These are phyloP conservation scores for Pseudonectria foliicola DNA, from an alignment of 2,329 filamentous ascomycete genomes.

Conservation along the genomic window DNA sequence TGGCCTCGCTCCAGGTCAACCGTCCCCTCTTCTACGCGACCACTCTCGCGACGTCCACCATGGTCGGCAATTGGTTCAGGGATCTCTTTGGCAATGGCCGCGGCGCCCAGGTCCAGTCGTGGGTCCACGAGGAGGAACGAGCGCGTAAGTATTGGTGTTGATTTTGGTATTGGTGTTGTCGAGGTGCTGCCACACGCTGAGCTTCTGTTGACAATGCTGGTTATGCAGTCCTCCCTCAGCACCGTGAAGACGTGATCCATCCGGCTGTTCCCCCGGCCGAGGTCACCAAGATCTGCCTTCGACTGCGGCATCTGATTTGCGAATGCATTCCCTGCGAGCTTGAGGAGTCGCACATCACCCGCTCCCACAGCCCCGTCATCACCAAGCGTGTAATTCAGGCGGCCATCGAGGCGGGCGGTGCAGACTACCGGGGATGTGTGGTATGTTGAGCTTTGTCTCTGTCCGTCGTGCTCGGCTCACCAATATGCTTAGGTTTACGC, in stretches of 20 bases:
- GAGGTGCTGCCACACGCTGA: too few species aligned
- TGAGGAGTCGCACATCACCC: conserved; percentile 65
- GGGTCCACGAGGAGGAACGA: conserved; percentile 37
- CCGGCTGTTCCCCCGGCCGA: conserved; percentile 68
- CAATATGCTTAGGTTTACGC: conserved; percentile 52
- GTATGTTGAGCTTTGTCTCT: conserved; percentile 26
- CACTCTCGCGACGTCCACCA: conserved; percentile 9
- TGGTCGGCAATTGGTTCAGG: conserved; percentile 24
- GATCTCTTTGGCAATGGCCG: conserved; percentile 22
- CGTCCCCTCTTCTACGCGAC: not conserved
- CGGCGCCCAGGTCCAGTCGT: conserved; percentile 23
- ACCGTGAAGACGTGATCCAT: conserved; percentile 49
- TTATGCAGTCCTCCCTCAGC: conserved; percentile 55
- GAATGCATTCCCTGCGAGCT: conserved; percentile 86
- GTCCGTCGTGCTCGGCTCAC: not conserved
- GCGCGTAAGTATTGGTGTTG: conserved; percentile 30
- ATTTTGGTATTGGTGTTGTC: too few species aligned
- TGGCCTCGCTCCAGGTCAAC: too few species aligned
- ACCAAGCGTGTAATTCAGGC: conserved; percentile 72
- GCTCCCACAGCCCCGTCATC: conserved; percentile 78
- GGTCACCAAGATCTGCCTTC: conserved; percentile 84
- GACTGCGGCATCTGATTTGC: conserved; percentile 85
- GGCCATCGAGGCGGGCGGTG: conserved; percentile 72
- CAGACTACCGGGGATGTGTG: conserved; percentile 69
- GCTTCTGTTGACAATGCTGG: conserved; percentile 1